Evolutionary conservation across 2,329 filamentous ascomycete genomes (phyloP), one percentile per base, ranked within the genome.

Genomic region (Hymenoscyphus linearis): DNA sequence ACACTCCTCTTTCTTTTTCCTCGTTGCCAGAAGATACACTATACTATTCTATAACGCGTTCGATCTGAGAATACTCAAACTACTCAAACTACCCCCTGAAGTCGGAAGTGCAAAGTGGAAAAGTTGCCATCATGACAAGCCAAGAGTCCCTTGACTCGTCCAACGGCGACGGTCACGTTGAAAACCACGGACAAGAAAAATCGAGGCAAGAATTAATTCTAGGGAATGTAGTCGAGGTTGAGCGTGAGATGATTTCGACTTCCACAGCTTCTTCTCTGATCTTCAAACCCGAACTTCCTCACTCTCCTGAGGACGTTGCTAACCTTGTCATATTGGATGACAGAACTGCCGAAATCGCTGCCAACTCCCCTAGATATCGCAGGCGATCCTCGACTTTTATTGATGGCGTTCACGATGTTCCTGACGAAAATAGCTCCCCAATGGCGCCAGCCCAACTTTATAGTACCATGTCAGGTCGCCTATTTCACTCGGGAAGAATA

Each of bases 401-500:
- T 70, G 95, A 98, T 80, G 93, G 91, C 67, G 97, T 98, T 70
- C 93, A 98, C 77, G 93, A 98, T 79, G 82, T 96, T 59, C 86
- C 90, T 9, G 89, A 93, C 73, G 91, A 91, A 70, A 80, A 69
- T 54, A 81, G 83, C 18, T 67, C 67, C 62, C 85, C 93, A 69
- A 85, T 96, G 84, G 95, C 95, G 4, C 95, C 95, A 34, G 95
- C 95, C 68, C 95, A 99, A 78, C 83, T 99, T 53, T 99, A 99
- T 79, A 97, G 92, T 75, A 99, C 95, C 58, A 96, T 98, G 83
- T 98, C 93, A 55, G 95, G 95, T 55, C 86, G 95, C 50, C 85
- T 99, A 34, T 99, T 99, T 74, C 95, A 99, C 76, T 97, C 95
- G 25, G 95, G 95, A 55, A 87, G 93, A 61, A 99, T 99, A 73